Conservation (phyloP, 768 basidiomycete species). For the Rubroboletus satanas region DNA sequence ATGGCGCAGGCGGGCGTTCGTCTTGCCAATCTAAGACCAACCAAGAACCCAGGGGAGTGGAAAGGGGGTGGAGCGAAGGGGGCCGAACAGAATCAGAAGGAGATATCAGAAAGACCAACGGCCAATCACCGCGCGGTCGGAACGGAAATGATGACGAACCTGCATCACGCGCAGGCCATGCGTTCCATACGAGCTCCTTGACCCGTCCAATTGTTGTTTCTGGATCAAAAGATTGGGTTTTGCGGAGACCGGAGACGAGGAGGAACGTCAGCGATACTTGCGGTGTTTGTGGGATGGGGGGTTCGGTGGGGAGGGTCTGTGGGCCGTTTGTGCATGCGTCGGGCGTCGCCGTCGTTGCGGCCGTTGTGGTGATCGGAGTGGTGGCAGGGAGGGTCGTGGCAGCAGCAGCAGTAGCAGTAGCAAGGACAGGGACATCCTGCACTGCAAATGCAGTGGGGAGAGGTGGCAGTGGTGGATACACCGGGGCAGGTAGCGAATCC, state of each 20-base stretch:
- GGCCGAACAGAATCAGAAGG: background rate
- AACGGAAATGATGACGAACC: conserved; percentile 38
- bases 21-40: conserved; percentile 63
- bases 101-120: background rate
- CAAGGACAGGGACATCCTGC: background rate
- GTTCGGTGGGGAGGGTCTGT: conserved; percentile 4
- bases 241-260: conserved; percentile 62
- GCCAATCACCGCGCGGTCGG: conserved; percentile 11
- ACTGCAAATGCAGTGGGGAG: conserved; percentile 11
- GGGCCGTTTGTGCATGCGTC: background rate
- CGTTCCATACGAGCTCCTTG: conserved; percentile 81
- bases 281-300: conserved; percentile 51
- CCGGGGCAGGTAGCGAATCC: conserved; percentile 21
- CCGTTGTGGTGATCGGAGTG: conserved; percentile 4
- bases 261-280: conserved; percentile 69
- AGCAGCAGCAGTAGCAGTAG: background rate
- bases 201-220: conserved; percentile 71
- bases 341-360: background rate
- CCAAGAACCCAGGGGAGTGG: background rate
- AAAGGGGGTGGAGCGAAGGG: background rate
- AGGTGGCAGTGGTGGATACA: conserved; percentile 26
- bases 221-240: conserved; percentile 73
- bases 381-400: background rate
- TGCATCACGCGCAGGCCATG: conserved; percentile 54
- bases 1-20: conserved; percentile 72